Conservation (phyloP, 768 basidiomycete species). For the Podaxis carcinomalis region DNA sequence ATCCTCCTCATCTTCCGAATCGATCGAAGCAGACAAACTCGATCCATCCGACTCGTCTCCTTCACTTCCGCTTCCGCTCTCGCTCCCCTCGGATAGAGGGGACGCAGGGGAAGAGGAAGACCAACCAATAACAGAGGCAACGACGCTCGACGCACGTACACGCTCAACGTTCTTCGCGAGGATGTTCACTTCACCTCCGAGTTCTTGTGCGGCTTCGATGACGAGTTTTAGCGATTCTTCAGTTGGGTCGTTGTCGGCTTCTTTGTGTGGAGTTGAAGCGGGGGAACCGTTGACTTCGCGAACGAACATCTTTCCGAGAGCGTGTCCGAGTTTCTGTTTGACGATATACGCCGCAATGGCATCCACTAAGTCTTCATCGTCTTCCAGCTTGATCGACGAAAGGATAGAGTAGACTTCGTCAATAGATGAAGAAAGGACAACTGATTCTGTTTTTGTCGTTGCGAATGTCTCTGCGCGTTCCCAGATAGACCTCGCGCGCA, state of each 20-base stretch:
- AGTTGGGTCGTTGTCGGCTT: conserved; percentile 25
- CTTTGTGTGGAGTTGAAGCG: conserved; percentile 23
- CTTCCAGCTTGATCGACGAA: neutral
- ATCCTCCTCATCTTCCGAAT: conserved; percentile 10
- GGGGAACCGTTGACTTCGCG: conserved; percentile 22
- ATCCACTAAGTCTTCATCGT: conserved; percentile 16
- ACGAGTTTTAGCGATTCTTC: conserved; percentile 40
- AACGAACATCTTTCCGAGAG: conserved; percentile 55
- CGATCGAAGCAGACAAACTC: neutral
- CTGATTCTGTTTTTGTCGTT: neutral
- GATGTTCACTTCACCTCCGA: conserved; percentile 54
- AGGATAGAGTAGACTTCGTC: conserved; percentile 38
- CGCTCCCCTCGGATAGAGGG: conserved; percentile 11
- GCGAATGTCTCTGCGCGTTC: conserved; percentile 12
- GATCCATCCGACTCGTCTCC: conserved; percentile 28
- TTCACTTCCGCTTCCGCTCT: conserved; percentile 24
- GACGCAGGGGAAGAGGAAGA: neutral
- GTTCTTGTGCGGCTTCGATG: conserved; percentile 54
- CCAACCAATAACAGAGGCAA: conserved; percentile 8
- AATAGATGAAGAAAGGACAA: conserved; percentile 32
- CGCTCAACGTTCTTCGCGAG: conserved; percentile 56
- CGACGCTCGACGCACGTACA: conserved; percentile 41
- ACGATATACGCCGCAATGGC: conserved; percentile 48
- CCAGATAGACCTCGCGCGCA: conserved; percentile 41
- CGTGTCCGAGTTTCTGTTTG: conserved; percentile 45